Conservation (phyloP, 2,329 filamentous ascomycete genomes). For the Xylariaceae sp. region DNA sequence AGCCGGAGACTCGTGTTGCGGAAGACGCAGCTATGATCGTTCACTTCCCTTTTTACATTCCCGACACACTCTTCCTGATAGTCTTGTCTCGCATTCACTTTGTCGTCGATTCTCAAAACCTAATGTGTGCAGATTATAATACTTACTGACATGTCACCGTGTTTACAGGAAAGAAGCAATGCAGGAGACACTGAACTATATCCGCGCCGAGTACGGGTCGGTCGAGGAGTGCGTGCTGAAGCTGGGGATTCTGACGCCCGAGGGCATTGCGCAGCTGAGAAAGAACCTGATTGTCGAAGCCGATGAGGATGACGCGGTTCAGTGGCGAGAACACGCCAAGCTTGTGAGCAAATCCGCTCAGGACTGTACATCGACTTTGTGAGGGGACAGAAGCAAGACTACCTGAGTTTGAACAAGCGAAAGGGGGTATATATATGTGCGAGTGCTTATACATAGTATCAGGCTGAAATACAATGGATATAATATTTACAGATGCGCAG, state of each 20-base stretch:
- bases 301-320: conserved; percentile 18
- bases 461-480: conserved; percentile 10
- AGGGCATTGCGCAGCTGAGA: conserved; percentile 41
- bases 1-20: no score
- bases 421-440: conserved; percentile 21
- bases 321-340: conserved; percentile 28
- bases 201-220: conserved; percentile 56
- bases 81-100: no score
- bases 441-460: conserved; percentile 9
- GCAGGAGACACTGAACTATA: conserved; percentile 45
- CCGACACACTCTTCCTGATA: no score
- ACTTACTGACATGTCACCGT: conserved; percentile 19
- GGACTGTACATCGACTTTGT: not conserved
- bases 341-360: conserved; percentile 11
- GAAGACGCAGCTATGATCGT: no score
- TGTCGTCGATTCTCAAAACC: no score
- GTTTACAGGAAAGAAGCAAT: conserved; percentile 40
- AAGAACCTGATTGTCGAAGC: conserved; percentile 27
- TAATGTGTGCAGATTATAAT: no score
- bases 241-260: conserved; percentile 51
- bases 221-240: conserved; percentile 57
- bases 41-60: no score
- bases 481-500: conserved; percentile 17
- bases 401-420: conserved; percentile 4
- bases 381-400: not conserved